Conservation (phyloP, 441 rosid species). For the Daphne laureola region DNA sequence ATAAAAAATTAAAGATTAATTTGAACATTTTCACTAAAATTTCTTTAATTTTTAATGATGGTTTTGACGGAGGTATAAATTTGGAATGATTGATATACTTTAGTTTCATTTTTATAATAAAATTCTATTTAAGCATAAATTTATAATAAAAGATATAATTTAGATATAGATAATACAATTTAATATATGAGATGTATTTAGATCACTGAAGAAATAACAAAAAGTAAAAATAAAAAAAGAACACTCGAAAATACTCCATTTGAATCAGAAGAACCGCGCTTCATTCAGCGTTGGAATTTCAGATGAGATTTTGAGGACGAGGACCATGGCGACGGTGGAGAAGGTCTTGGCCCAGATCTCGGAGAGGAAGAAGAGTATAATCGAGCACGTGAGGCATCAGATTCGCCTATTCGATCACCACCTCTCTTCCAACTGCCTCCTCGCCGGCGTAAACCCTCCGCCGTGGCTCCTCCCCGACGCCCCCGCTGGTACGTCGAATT, state of each 20-base stretch:
- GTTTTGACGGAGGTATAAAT: too few species aligned
- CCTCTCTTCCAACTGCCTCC: conserved; percentile 63
- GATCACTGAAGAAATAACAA: too few species aligned
- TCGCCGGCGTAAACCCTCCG: conserved; percentile 67
- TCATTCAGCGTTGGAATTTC: conserved; percentile 12
- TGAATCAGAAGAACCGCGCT: conserved; percentile 26
- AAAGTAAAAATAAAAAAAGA: not conserved
- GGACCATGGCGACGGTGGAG: conserved; percentile 40
- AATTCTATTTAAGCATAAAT: too few species aligned
- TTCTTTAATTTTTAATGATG: too few species aligned
- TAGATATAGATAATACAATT: too few species aligned
- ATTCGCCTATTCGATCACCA: conserved; percentile 53
- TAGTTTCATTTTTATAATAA: too few species aligned
- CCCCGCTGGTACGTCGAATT: conserved; percentile 24
- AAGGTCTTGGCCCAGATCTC: conserved; percentile 61
- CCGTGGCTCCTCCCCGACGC: conserved; percentile 52
- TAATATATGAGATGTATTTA: too few species aligned
- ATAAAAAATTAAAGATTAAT: too few species aligned
- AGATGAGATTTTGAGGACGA: conserved; percentile 1
- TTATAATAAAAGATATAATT: too few species aligned
- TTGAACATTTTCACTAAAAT: too few species aligned
- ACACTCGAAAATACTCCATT: not conserved
- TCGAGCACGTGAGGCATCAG: conserved; percentile 59
- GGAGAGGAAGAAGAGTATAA: conserved; percentile 59
- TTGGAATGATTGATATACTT: too few species aligned